Base-by-base conservation (phyloP, 2,329 filamentous ascomycete genomes). In the Scolecobasidium constrictum region DNA sequence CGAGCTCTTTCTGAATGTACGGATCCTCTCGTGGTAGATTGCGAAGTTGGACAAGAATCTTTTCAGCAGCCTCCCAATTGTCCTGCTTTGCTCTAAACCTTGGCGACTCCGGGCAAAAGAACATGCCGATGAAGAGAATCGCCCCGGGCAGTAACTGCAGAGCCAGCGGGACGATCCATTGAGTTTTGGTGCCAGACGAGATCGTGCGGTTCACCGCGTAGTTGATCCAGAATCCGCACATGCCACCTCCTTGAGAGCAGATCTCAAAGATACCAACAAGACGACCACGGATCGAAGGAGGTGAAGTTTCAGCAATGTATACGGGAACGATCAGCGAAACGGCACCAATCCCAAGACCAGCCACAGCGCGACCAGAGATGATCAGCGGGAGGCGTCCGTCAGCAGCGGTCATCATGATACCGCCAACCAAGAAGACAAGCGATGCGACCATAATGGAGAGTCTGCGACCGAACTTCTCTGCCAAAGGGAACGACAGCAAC, bases 51-150 rank as follows among this genome's bases (percentile, higher is more conserved):
- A 71, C 66, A 5, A 86, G 67, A 15, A 77, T 71, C 0, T 46
- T 47, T 3, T 68, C 72, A 1, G 80, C 75, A 34, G 78, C 65
- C 46, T 84, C 79, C 78, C 78, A 83, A 48, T 78, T 69, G 51
- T 83, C 78, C 51, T 76, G 69, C 50, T 77, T 75, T 17, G 79
- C 81, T 18, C 81, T 70, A 73, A 75, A 84, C 49, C 81, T 71
- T 12, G 80, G 79, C 4, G 76, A 79, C 52, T 83, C 78, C 52
- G 75, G 72, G 53, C 77, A 80, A 40, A 79, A 56, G 2, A 73
- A 54, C 69, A 85, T 81, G 49, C 76, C 75, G n/a, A 65, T 22
- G 21, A 80, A 63, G 12, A 85, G 66, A 18, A 80, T 59, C 4
- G 76, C 50, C 1, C 79, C 78, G 0, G 81, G 80, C 3, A 83